Evolutionary conservation across 805 yeast genomes (phyloP).

Genomic region (Ogataea ganodermae): DNA sequence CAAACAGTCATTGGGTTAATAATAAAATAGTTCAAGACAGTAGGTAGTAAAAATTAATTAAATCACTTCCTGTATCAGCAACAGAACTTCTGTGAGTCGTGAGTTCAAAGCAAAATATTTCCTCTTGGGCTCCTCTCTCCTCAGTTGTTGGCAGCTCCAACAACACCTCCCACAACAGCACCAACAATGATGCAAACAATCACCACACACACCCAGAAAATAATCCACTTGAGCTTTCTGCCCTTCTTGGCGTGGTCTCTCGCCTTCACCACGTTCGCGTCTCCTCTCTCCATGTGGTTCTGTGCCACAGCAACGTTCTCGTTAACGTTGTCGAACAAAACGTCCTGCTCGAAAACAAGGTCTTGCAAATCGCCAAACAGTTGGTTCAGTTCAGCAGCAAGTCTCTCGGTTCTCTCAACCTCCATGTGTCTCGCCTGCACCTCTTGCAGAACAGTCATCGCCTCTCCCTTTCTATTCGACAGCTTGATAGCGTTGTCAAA

Average conservation of each 20-base stretch:
- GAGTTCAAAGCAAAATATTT: conserved; percentile 3
- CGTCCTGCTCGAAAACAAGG: conserved; percentile 93
- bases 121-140: neutral
- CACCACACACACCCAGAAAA: conserved; percentile 62
- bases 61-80: neutral
- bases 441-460: conserved; percentile 91
- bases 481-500: conserved; percentile 90
- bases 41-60: neutral
- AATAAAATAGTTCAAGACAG: neutral
- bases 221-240: conserved; percentile 88
- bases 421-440: conserved; percentile 96
- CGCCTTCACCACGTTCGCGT: conserved; percentile 90
- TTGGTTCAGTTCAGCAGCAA: conserved; percentile 94
- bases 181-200: conserved; percentile 66
- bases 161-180: conserved; percentile 64
- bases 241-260: conserved; percentile 85
- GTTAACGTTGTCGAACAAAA: conserved; percentile 78
- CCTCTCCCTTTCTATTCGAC: conserved; percentile 90
- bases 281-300: conserved; percentile 89
- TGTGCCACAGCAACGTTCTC: conserved; percentile 82
- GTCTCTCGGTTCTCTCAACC: conserved; percentile 88
- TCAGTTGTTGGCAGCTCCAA: conserved; percentile 33
- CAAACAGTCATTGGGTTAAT: neutral
- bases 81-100: neutral
- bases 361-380: conserved; percentile 96